Conservation (phyloP, 2,329 filamentous ascomycete genomes). For the Apiospora kogelbergensis region DNA sequence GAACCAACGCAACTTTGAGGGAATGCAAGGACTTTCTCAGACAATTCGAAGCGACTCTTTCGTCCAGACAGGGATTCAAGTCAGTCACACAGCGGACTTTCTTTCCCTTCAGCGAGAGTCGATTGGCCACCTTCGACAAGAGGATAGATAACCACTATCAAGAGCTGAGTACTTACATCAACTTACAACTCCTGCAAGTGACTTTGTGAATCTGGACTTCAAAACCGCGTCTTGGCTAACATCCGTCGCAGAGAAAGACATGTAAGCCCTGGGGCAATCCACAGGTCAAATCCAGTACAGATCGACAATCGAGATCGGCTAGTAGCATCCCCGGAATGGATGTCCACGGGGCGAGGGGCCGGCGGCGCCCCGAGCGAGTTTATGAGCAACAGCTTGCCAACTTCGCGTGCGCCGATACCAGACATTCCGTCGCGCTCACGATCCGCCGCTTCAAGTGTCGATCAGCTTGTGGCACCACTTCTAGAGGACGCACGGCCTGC, state of each 20-base stretch:
- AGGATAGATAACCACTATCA: background rate
- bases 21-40: slow-evolving; percentile 25
- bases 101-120: background rate
- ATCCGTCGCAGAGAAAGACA: background rate
- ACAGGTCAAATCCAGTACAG: too few relatives aligned
- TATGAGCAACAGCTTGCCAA: background rate
- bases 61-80: background rate
- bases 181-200: background rate
- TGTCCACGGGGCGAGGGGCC: background rate
- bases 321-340: background rate
- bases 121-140: background rate
- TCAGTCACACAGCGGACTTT: background rate
- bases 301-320: background rate
- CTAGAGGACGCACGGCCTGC: background rate
- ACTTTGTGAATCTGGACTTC: too few relatives aligned
- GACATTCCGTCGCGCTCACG: background rate
- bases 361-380: background rate
- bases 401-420: background rate
- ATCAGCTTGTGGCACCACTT: background rate
- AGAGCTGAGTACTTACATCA: background rate
- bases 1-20: slow-evolving; percentile 19
- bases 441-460: background rate
- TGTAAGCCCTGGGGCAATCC: background rate
- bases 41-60: slow-evolving; percentile 19
- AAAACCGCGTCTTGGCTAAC: background rate